Conservation (phyloP, 441 rosid species). For the Viola pubescens region DNA sequence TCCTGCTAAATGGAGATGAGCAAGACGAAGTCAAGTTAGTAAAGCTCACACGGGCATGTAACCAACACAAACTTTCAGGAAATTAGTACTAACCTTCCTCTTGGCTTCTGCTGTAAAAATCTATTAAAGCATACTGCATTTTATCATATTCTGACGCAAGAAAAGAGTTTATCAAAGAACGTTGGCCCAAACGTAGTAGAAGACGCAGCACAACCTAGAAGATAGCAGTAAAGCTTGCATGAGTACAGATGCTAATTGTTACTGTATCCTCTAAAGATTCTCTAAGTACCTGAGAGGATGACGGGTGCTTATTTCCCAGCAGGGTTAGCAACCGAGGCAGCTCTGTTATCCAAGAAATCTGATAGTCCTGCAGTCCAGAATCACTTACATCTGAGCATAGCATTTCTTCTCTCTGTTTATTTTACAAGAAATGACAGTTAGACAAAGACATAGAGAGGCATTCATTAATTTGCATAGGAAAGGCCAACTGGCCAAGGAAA, state of each 20-base stretch:
- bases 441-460: slow-evolving; percentile 5
- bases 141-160: slow-evolving; percentile 46
- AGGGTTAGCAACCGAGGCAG: slow-evolving; percentile 51
- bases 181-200: slow-evolving; percentile 61
- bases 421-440: slow-evolving; percentile 11
- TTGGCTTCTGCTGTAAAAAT: slow-evolving; percentile 43
- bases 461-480: not conserved
- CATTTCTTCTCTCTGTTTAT: slow-evolving; percentile 39
- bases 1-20: slow-evolving; percentile 35
- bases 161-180: slow-evolving; percentile 33
- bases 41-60: slow-evolving; percentile 15
- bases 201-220: slow-evolving; percentile 63
- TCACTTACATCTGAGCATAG: slow-evolving; percentile 32
- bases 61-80: slow-evolving; percentile 11
- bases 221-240: not conserved
- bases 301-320: slow-evolving; percentile 54
- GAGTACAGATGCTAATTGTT: not conserved
- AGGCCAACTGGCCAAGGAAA: not conserved
- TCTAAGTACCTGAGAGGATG: slow-evolving; percentile 50
- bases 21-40: slow-evolving; percentile 11
- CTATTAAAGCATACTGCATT: slow-evolving; percentile 38
- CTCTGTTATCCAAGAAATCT: slow-evolving; percentile 60
- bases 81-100: slow-evolving; percentile 39
- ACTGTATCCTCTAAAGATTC: slow-evolving; percentile 14
- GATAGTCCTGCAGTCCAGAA: slow-evolving; percentile 39